Evolutionary conservation across 129 eudicot species (phyloP).

Genomic region (Arctium lappa): DNA sequence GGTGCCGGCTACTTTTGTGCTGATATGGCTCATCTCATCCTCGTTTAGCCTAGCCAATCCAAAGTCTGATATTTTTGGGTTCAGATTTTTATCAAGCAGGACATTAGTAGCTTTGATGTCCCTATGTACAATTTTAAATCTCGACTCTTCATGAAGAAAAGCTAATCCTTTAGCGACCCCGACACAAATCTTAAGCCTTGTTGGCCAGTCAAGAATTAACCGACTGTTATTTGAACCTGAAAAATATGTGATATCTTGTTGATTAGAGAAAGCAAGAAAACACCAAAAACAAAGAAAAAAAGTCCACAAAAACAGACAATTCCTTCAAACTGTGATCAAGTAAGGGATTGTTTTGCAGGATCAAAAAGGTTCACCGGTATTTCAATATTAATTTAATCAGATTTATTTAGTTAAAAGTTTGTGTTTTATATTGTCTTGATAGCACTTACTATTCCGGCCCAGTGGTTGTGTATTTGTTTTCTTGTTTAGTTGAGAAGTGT

Average conservation of each 20-base stretch:
- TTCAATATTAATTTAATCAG: not conserved
- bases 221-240: constrained; percentile 34
- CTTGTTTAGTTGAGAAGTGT: not conserved
- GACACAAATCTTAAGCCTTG: constrained; percentile 47
- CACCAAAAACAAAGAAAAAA: not conserved
- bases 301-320: not conserved
- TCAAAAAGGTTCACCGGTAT: too few relatives aligned
- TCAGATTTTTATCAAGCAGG: constrained; percentile 45
- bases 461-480: not conserved
- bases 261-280: not conserved
- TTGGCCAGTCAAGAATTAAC: constrained; percentile 49
- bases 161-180: constrained; percentile 63
- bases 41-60: constrained; percentile 65
- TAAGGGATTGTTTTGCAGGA: too few relatives aligned
- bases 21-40: constrained; percentile 50
- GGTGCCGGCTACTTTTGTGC: constrained; percentile 66
- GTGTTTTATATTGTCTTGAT: not conserved
- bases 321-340: not conserved
- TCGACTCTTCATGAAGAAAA: constrained; percentile 64
- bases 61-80: constrained; percentile 64
- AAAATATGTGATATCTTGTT: not conserved
- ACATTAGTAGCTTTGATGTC: constrained; percentile 65
- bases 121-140: constrained; percentile 55
- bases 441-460: not conserved
- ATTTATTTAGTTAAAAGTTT: too few relatives aligned